phyloP scores from a whole-genome alignment of 208 protist genomes.

The Tritrichomonas foetus region DNA sequence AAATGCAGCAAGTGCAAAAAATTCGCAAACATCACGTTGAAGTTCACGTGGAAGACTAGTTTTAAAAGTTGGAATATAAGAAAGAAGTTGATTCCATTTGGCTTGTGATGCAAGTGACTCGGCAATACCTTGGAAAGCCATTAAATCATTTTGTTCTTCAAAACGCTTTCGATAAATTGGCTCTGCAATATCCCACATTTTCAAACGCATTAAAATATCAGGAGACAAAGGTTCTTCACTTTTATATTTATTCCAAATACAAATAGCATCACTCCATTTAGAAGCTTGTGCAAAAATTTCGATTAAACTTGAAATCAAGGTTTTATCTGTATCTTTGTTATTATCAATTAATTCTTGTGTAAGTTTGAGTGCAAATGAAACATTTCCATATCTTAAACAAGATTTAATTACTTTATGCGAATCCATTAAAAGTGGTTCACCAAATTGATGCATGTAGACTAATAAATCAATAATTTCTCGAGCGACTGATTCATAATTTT shows the following conservation, averaged over 20 bases:
- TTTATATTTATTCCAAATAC: not conserved
- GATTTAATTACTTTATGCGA: not conserved
- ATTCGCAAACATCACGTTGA: not conserved
- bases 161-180: not conserved
- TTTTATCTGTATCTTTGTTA: not conserved
- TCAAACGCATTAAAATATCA: not conserved
- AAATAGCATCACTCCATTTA: not conserved
- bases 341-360: not conserved
- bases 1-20: not conserved
- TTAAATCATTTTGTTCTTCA: not conserved
- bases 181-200: not conserved
- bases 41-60: too few relatives aligned
- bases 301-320: not conserved
- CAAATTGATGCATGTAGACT: not conserved
- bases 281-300: not conserved
- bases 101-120: not conserved
- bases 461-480: not conserved
- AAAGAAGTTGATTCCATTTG: not conserved
- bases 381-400: not conserved
- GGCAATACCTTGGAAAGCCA: not conserved
- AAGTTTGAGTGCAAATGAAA: not conserved
- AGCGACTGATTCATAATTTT: constrained; percentile 33
- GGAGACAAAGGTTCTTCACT: not conserved
- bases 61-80: not conserved
- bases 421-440: not conserved